Conservation (phyloP, 352 stramenopile genomes). For the Phytophthora syringae region DNA sequence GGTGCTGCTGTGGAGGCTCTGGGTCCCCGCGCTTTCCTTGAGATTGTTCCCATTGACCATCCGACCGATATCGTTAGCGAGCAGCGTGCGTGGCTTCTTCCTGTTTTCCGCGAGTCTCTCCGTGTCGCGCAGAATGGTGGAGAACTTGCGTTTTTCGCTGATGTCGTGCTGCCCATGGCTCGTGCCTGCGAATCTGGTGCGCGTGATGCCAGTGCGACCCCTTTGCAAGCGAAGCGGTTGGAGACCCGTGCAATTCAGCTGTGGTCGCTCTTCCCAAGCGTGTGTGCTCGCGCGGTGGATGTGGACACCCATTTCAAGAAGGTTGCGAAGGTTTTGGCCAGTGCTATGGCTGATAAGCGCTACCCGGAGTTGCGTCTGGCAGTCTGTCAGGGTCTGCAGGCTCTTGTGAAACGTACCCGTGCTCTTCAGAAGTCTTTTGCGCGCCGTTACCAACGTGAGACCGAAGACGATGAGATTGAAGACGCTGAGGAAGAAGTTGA, state of each 20-base stretch:
- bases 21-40: slow-evolving; percentile 70
- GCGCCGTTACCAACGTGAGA: slow-evolving; percentile 53
- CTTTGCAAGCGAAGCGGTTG: slow-evolving; percentile 74
- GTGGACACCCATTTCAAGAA: slow-evolving; percentile 86
- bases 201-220: slow-evolving; percentile 68
- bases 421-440: slow-evolving; percentile 46
- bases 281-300: slow-evolving; percentile 76
- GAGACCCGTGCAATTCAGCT: slow-evolving; percentile 83
- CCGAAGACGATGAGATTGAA: slow-evolving; percentile 47
- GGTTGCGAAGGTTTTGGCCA: slow-evolving; percentile 86
- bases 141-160: slow-evolving; percentile 78
- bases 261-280: slow-evolving; percentile 83
- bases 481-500: slow-evolving; percentile 42
- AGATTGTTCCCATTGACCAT: slow-evolving; percentile 80
- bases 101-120: slow-evolving; percentile 77
- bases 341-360: slow-evolving; percentile 87
- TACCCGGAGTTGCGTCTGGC: slow-evolving; percentile 84
- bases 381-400: slow-evolving; percentile 87
- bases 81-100: slow-evolving; percentile 82
- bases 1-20: slow-evolving; percentile 69
- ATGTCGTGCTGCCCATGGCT: slow-evolving; percentile 73
- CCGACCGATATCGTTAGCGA: slow-evolving; percentile 74
- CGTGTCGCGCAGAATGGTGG: slow-evolving; percentile 46
- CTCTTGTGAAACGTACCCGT: slow-evolving; percentile 77
- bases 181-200: slow-evolving; percentile 75